These are phyloP conservation scores for Phytopythium cucurbitacearum DNA, from an alignment of 352 stramenopile species.

Conservation along the genomic window DNA sequence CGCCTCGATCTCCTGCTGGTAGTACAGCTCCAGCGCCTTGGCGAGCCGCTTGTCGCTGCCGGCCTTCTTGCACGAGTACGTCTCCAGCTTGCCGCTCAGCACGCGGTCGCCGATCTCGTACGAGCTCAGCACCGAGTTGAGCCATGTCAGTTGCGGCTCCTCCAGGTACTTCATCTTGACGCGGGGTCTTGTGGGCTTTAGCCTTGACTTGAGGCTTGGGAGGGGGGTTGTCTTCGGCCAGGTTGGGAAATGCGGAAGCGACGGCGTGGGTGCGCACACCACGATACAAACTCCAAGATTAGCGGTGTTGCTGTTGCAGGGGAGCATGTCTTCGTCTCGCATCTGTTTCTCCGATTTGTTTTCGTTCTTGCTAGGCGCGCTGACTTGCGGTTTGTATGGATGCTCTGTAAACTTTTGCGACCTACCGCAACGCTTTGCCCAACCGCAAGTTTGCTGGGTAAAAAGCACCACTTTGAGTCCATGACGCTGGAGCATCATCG, in stretches of 20 bases:
- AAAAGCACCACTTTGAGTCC: no score
- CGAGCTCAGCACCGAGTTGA: conserved; percentile 85
- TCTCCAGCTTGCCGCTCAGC: conserved; percentile 85
- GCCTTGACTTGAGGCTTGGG: neutral
- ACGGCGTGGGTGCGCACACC: conserved; percentile 1
- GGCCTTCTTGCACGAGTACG: conserved; percentile 92
- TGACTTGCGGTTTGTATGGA: no score
- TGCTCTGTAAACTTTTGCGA: no score
- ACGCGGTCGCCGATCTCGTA: conserved; percentile 87
- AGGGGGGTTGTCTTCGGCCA: no score
- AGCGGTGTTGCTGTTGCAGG: no score
- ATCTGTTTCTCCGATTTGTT: no score
- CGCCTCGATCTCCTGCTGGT: conserved; percentile 72
- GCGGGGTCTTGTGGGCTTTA: neutral
- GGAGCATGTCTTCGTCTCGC: no score
- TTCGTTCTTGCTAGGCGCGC: no score
- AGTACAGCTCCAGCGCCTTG: conserved; percentile 87
- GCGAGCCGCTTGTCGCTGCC: conserved; percentile 90
- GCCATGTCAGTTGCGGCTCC: conserved; percentile 85
- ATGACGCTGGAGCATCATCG: no score
- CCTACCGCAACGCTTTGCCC: no score
- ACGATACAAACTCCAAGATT: no score
- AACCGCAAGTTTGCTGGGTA: no score
- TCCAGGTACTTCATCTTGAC: conserved; percentile 91
- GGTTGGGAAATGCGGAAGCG: conserved; percentile 7